These are phyloP conservation scores for Psilocybe cubensis DNA, from an alignment of 768 basidiomycete genomes.

Conservation along the genomic window DNA sequence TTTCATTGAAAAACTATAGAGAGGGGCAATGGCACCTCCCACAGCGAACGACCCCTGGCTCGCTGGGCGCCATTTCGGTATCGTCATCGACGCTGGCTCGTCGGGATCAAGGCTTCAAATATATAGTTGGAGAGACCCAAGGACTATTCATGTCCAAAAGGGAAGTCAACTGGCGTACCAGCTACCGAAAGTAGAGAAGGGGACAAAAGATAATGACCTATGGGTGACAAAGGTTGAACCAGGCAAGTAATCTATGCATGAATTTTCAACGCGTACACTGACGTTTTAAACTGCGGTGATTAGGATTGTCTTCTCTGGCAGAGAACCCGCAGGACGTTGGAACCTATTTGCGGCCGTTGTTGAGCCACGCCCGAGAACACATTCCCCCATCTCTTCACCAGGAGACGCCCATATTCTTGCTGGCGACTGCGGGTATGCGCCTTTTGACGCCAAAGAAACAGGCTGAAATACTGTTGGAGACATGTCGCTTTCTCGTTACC, in stretches of 20 bases:
- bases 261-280: neutral
- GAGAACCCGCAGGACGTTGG: constrained; percentile 71
- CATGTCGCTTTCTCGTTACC: constrained; percentile 75
- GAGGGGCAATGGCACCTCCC: constrained; percentile 65
- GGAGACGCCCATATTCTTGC: constrained; percentile 88
- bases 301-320: constrained; percentile 88
- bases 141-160: constrained; percentile 49
- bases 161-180: constrained; percentile 54
- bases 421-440: constrained; percentile 98
- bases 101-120: constrained; percentile 96
- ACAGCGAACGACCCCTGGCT: constrained; percentile 76
- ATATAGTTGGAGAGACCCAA: constrained; percentile 94
- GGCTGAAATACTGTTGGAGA: constrained; percentile 68
- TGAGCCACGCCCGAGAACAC: constrained; percentile 78
- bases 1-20: neutral
- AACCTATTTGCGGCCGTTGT: constrained; percentile 78
- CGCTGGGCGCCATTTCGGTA: constrained; percentile 79
- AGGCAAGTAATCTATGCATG: constrained; percentile 54
- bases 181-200: constrained; percentile 91
- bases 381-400: constrained; percentile 87
- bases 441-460: constrained; percentile 73
- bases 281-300: neutral
- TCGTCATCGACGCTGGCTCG: constrained; percentile 98
- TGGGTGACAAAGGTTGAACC: constrained; percentile 96
- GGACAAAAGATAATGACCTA: constrained; percentile 74